A percentile compares a stretch with the other conserved stretches of the same genome.
These are phyloP conservation scores for Pseudisothecium myosuroides DNA, from an alignment of 225 moss, liverwort and hornwort species.

Conservation along the genomic window DNA sequence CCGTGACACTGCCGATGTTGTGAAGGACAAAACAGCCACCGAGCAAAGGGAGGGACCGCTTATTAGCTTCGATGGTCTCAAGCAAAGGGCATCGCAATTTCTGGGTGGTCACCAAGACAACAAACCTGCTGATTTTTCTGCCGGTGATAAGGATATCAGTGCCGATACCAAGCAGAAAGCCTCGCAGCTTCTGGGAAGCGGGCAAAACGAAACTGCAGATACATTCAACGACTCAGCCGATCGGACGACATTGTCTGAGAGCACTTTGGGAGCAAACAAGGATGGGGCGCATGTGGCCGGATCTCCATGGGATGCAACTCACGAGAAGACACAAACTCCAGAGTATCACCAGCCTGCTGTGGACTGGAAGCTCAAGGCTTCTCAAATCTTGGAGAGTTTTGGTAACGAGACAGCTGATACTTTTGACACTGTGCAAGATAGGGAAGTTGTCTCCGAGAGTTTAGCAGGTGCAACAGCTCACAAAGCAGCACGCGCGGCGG, in stretches of 20 bases:
- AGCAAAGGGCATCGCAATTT: slow-evolving; percentile 19
- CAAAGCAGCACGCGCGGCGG: not conserved
- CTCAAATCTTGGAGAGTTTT: slow-evolving; percentile 32
- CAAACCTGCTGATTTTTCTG: not conserved
- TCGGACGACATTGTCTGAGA: slow-evolving; percentile 6
- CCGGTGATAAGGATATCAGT: not conserved
- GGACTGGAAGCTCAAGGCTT: slow-evolving; percentile 23
- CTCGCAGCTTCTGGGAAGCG: slow-evolving; percentile 12
- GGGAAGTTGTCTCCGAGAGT: not conserved
- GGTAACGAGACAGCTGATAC: slow-evolving; percentile 41
- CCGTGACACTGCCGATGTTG: not conserved
- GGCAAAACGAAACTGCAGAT: slow-evolving; percentile 14
- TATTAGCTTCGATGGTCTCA: slow-evolving; percentile 14
- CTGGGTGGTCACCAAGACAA: slow-evolving; percentile 4
- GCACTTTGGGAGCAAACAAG: not conserved
- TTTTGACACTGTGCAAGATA: slow-evolving; percentile 30
- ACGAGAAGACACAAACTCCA: not conserved
- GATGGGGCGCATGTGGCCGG: not conserved
- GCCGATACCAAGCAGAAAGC: slow-evolving; percentile 4
- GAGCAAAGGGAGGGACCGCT: slow-evolving; percentile 1
- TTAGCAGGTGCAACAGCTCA: not conserved
- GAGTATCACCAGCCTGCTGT: not conserved
- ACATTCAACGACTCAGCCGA: slow-evolving; percentile 3
- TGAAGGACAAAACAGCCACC: not conserved
- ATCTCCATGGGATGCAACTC: slow-evolving; percentile 10